Conservation (phyloP, 345 rosid species). For the Syzygium aromaticum region DNA sequence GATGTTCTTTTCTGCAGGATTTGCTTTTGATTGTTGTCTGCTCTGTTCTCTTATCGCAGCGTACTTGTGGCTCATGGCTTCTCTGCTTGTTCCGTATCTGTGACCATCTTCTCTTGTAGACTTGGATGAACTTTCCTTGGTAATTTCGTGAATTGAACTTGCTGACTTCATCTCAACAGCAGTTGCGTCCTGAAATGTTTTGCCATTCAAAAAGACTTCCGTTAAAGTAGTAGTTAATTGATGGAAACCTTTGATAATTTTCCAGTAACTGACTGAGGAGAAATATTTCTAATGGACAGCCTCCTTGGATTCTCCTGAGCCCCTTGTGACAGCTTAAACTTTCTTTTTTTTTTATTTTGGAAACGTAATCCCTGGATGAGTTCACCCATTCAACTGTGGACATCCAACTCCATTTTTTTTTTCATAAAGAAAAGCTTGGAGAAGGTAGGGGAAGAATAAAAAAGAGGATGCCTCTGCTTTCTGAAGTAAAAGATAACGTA, state of each 20-base stretch:
- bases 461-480: neutral
- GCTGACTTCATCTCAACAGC: slow-evolving; percentile 66
- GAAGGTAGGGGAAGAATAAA: neutral
- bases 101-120: slow-evolving; percentile 47
- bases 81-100: slow-evolving; percentile 58
- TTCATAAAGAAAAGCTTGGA: neutral
- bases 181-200: slow-evolving; percentile 41
- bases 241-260: neutral
- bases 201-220: neutral
- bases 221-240: neutral
- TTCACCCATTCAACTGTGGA: neutral
- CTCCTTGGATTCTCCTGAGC: neutral
- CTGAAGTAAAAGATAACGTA: slow-evolving; percentile 8
- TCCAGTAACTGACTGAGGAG: neutral
- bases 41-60: slow-evolving; percentile 78
- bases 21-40: slow-evolving; percentile 34
- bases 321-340: neutral
- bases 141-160: slow-evolving; percentile 20
- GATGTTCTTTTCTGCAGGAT: slow-evolving; percentile 45
- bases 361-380: neutral
- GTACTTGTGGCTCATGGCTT: slow-evolving; percentile 79
- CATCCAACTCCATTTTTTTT: neutral
- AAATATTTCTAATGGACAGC: neutral
- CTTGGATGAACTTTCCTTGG: slow-evolving; percentile 35
- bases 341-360: neutral